These are phyloP conservation scores for Xylaria multiplex DNA, from an alignment of 2,329 filamentous ascomycete genomes.

Conservation along the genomic window DNA sequence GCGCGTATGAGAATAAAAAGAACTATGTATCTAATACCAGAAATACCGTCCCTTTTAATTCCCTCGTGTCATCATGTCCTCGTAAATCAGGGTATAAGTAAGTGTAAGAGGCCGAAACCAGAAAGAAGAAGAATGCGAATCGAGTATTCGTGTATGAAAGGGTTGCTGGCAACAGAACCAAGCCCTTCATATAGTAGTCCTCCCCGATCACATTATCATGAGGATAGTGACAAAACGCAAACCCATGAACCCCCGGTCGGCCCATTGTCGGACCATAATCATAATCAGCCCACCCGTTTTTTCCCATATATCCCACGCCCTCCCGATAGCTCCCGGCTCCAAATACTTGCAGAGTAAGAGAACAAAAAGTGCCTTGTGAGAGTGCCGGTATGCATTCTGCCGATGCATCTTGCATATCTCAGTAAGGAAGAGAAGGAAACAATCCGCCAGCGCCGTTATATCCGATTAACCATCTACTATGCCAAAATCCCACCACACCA, in stretches of 20 bases:
- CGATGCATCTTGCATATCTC: not conserved
- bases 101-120: not conserved
- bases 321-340: not conserved
- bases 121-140: not conserved
- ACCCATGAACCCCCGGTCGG: constrained; percentile 14
- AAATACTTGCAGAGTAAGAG: not conserved
- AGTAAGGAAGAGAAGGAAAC: not conserved
- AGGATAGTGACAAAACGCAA: not conserved
- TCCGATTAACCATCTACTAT: not conserved
- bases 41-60: not conserved
- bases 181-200: constrained; percentile 13
- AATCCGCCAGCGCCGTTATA: not conserved
- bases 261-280: constrained; percentile 34
- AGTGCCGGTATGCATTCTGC: not conserved
- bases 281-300: constrained; percentile 11
- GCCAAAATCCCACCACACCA: not conserved
- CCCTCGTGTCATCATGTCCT: constrained; percentile 5
- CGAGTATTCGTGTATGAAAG: not conserved
- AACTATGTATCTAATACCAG: not conserved
- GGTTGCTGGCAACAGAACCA: not conserved
- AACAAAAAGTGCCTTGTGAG: not conserved
- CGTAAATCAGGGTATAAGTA: constrained; percentile 13
- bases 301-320: constrained; percentile 9
- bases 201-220: constrained; percentile 1
- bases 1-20: not conserved